Evolutionary conservation across 176 grass and related monocot species (phyloP).

Genomic region (Ananas comosus): DNA sequence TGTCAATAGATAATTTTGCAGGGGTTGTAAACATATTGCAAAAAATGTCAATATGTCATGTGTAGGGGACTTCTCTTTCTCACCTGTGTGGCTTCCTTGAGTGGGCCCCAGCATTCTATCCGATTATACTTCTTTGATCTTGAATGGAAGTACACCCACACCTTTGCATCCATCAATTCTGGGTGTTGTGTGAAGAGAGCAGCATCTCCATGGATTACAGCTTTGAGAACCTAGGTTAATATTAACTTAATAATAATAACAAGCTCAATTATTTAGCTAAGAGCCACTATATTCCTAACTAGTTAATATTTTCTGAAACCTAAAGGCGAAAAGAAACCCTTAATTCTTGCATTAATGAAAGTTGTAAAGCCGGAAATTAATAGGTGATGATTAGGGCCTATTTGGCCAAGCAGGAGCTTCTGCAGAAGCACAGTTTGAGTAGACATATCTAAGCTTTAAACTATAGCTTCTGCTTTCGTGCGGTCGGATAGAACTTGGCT

Average conservation of each 20-base stretch:
- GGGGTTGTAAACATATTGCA: no score
- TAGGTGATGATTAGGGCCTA: no score
- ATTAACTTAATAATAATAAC: slow-evolving; percentile 4
- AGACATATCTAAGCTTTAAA: no score
- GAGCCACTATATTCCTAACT: neutral
- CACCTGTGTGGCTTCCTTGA: slow-evolving; percentile 54
- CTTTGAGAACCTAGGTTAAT: slow-evolving; percentile 53
- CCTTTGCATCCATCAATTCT: slow-evolving; percentile 72
- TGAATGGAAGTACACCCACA: slow-evolving; percentile 91
- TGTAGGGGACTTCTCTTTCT: neutral
- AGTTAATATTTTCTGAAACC: neutral
- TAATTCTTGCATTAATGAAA: no score
- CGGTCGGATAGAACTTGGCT: no score
- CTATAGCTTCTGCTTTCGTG: no score
- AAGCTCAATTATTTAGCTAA: neutral
- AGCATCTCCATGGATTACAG: slow-evolving; percentile 69
- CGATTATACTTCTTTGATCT: slow-evolving; percentile 62
- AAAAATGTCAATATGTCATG: neutral
- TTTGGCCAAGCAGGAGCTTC: no score
- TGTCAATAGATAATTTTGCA: no score
- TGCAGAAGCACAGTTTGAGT: no score
- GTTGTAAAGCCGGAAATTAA: no score
- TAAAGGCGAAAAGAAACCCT: neutral
- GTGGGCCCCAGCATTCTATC: slow-evolving; percentile 82
- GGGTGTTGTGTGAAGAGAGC: slow-evolving; percentile 52